Evolutionary conservation across 306 rosid genomes (phyloP).

Genomic region (Quercus rubra): DNA sequence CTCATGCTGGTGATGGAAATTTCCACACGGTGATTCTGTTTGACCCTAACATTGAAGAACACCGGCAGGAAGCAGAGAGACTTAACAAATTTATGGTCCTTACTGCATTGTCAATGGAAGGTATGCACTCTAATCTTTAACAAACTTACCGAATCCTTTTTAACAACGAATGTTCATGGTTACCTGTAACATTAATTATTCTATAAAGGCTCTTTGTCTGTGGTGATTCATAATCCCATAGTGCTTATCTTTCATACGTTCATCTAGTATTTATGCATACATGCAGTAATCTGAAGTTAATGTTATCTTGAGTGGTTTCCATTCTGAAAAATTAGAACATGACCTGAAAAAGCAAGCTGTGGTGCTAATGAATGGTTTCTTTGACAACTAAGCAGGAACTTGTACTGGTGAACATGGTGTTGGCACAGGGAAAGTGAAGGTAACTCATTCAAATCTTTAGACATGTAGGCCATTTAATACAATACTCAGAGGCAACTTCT

Average conservation of each 20-base stretch:
- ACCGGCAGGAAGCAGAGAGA: conserved; percentile 73
- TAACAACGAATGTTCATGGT: background rate
- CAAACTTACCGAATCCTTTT: background rate
- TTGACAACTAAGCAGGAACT: conserved; percentile 60
- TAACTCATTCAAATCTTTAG: conserved; percentile 17
- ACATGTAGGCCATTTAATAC: background rate
- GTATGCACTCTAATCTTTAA: conserved; percentile 25
- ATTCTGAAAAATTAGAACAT: background rate
- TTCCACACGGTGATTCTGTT: conserved; percentile 81
- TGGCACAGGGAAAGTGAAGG: conserved; percentile 98
- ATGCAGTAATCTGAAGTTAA: background rate
- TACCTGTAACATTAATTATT: background rate
- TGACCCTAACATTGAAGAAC: conserved; percentile 71
- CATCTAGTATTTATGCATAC: background rate
- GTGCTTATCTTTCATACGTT: background rate
- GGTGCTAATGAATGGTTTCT: conserved; percentile 23
- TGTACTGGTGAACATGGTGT: conserved; percentile 98
- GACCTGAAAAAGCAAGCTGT: background rate
- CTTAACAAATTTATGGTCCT: conserved; percentile 83
- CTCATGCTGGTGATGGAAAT: conserved; percentile 98
- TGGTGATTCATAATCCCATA: background rate
- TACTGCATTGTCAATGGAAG: conserved; percentile 86
- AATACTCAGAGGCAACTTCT: conserved; percentile 2
- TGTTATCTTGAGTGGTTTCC: background rate
- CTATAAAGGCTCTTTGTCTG: background rate